A percentile compares a stretch with the other conserved stretches of the same genome.
These are phyloP conservation scores for Huntiella savannae DNA, from an alignment of 2,329 filamentous ascomycete genomes.

Conservation along the genomic window DNA sequence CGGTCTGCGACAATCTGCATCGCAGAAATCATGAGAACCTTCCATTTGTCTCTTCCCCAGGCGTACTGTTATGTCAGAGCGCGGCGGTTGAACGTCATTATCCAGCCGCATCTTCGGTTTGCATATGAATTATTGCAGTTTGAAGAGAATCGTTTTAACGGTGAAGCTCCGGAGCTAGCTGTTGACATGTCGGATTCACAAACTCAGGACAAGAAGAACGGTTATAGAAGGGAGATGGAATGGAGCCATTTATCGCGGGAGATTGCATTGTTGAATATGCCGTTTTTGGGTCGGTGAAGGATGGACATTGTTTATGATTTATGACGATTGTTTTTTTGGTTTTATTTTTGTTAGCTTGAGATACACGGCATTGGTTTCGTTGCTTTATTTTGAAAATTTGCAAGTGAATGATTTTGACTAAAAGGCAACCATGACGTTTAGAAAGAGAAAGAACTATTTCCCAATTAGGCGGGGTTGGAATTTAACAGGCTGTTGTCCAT, in stretches of 20 bases:
- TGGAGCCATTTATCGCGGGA: constrained; percentile 79
- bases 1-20: constrained; percentile 95
- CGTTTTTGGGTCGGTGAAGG: constrained; percentile 34
- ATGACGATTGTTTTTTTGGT: background rate
- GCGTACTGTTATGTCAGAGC: constrained; percentile 95
- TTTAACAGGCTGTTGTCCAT: too few species aligned
- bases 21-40: constrained; percentile 83
- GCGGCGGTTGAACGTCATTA: constrained; percentile 85
- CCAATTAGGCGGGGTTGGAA: too few species aligned
- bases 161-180: constrained; percentile 11
- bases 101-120: constrained; percentile 89
- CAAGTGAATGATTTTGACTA: background rate
- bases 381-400: background rate
- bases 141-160: constrained; percentile 46
- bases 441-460: too few species aligned
- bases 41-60: constrained; percentile 66
- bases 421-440: background rate
- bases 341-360: background rate
- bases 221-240: constrained; percentile 51
- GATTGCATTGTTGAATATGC: constrained; percentile 88
- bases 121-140: constrained; percentile 90
- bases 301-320: background rate
- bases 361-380: background rate
- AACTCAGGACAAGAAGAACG: background rate
- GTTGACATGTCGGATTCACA: background rate